Base-by-base conservation (phyloP, 116 monocot species). In the Dioscorea cayenensis region DNA sequence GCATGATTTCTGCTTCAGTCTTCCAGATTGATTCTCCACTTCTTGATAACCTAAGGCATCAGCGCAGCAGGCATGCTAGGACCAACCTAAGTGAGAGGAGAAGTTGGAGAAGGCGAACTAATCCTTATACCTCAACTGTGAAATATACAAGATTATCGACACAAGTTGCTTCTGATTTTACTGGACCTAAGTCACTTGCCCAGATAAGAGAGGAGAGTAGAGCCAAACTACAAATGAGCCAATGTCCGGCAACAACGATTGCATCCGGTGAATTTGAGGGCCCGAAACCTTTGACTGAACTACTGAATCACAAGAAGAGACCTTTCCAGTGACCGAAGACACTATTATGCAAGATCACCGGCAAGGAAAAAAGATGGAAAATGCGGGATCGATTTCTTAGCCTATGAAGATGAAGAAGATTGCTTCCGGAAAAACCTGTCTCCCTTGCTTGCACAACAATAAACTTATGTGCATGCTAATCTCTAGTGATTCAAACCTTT, bases 141-240 rank as follows among this genome's bases (percentile, higher is more conserved):
- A 32, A 32, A 4, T 32, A 32, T 32, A 28, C n/a, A 55, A 73
- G 38, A 37, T 65, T 61, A 36, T 72, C 67, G 6, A 20, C 37
- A 29, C 60, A 23, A 32, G 32, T 32, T 20, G 50, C 60, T 70
- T 37, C 20, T 51, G 28, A 1, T 68, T 84, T 89, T 69, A 58
- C 67, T 62, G 78, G 83, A 14, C 89, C 86, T n/a, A 85, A 86
- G 76, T 83, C 77, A 23, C 80, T 88, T 65, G 79, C 77, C 50
- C 75, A 85, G 69, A 85, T 85, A 37, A 83, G 78, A 71, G 84
- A 80, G 66, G 90, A 82, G 59, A 69, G 17, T 18, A 79, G 73
- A 81, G 35, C 60, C 66, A 65, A 52, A 25, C 29, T 3, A 36
- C 18, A 66, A 10, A n/a, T 13, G 5, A 66, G 28, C 37, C 59